These are phyloP conservation scores for Mortierella sp. DNA, from an alignment of 371 early-diverging fungal genomes.

Conservation along the genomic window DNA sequence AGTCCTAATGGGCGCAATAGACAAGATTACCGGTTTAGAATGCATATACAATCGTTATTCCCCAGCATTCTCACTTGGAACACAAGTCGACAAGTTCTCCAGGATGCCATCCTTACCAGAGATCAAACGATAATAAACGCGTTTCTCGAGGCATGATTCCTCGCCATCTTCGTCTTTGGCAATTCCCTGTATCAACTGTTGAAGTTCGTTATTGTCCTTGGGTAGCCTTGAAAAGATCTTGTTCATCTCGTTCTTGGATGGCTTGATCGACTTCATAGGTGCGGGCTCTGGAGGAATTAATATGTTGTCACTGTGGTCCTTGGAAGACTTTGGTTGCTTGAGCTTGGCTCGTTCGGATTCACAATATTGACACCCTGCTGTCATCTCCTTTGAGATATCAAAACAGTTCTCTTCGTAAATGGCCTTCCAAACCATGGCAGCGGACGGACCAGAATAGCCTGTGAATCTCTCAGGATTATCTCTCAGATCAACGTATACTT, in stretches of 20 bases:
- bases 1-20: conserved; percentile 54
- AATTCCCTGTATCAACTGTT: conserved; percentile 35
- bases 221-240: conserved; percentile 43
- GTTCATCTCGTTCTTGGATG: conserved; percentile 40
- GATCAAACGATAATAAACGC: conserved; percentile 91
- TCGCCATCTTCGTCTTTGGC: conserved; percentile 57
- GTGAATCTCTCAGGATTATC: conserved; percentile 97
- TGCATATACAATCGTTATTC: too few species aligned
- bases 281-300: conserved; percentile 43
- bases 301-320: conserved; percentile 11
- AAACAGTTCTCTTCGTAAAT: conserved; percentile 98
- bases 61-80: too few species aligned
- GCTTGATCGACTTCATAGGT: conserved; percentile 28
- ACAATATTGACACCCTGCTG: conserved; percentile 43
- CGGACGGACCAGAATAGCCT: conserved; percentile 91
- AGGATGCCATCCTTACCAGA: conserved; percentile 89
- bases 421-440: conserved; percentile 91
- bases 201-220: conserved; percentile 36
- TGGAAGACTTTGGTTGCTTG: background rate
- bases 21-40: too few species aligned
- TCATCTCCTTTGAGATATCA: conserved; percentile 73
- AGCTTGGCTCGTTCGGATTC: conserved; percentile 1
- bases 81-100: too few species aligned
- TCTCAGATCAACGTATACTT: conserved; percentile 87
- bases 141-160: conserved; percentile 83